Evolutionary conservation across 345 rosid genomes (phyloP).

Genomic region (Passiflora organensis): DNA sequence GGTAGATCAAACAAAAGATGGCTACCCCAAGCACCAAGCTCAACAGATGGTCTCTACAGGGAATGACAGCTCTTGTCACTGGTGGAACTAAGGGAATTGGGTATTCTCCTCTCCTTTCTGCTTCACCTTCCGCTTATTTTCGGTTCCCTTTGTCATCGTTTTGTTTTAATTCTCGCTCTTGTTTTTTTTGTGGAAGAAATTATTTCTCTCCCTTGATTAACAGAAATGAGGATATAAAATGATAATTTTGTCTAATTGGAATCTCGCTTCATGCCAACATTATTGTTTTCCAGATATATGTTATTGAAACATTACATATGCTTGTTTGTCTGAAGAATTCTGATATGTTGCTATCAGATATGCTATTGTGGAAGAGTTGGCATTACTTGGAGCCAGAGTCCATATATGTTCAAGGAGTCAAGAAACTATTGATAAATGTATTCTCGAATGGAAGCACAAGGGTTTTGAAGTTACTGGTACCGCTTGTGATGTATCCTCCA

Average conservation of each 20-base stretch:
- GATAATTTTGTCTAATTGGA: too few species aligned
- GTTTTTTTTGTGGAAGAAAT: background rate
- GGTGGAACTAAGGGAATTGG: constrained; percentile 5
- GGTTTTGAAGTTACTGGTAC: background rate
- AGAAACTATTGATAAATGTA: background rate
- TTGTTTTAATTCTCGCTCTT: too few species aligned
- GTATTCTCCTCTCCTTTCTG: background rate
- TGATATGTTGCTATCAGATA: background rate
- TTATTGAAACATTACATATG: background rate
- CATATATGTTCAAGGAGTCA: background rate
- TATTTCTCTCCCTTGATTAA: background rate
- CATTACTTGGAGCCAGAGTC: background rate
- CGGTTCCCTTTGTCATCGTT: background rate
- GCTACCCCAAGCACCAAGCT: background rate
- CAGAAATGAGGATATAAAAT: too few species aligned
- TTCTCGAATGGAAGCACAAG: constrained; percentile 1
- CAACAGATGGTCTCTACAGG: constrained; percentile 1
- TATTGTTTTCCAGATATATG: background rate
- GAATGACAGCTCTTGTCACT: background rate
- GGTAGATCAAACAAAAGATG: background rate
- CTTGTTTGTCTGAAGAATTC: too few species aligned
- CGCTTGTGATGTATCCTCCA: constrained; percentile 1
- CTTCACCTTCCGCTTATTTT: background rate
- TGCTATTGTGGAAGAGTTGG: background rate
- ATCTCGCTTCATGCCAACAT: background rate